Percentiles rank a stretch among this genome's conserved stretches.
Evolutionary conservation across 495 filamentous ascomycete genomes (phyloP).

Genomic region (Daldinia bambusicola): DNA sequence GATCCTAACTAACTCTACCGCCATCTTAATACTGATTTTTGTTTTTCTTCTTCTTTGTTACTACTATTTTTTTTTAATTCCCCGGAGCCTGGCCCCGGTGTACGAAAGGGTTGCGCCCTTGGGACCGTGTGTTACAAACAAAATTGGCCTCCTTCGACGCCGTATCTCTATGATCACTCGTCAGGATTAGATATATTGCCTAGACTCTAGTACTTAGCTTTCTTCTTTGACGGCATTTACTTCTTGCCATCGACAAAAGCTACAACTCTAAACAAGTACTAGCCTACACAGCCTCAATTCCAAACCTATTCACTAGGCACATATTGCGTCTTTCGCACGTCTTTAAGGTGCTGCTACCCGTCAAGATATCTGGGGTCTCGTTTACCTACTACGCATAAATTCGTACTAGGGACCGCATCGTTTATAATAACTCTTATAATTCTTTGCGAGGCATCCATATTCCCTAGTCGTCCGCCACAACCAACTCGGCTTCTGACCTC

Average conservation of each 20-base stretch:
- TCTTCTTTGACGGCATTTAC: conserved; percentile 12
- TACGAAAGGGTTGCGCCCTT: conserved; percentile 3
- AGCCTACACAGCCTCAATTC: conserved; percentile 27
- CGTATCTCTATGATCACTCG: not conserved
- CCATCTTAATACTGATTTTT: conserved; percentile 10
- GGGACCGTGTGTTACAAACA: conserved; percentile 23
- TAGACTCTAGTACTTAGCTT: conserved; percentile 5
- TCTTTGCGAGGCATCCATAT: conserved; percentile 40
- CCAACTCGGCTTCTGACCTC: conserved; percentile 1
- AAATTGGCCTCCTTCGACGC: conserved; percentile 5
- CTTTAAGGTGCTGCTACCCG: conserved; percentile 6
- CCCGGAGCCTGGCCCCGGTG: not conserved
- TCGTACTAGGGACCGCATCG: conserved; percentile 34
- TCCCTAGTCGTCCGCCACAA: conserved; percentile 1
- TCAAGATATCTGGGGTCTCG: conserved; percentile 27
- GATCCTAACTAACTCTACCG: conserved; percentile 21
- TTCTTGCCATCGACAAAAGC: conserved; percentile 15
- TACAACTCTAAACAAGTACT: conserved; percentile 26
- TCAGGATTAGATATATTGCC: conserved; percentile 5
- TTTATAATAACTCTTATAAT: conserved; percentile 35
- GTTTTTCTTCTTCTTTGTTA: conserved; percentile 8
- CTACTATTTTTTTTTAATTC: conserved; percentile 18
- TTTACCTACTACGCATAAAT: conserved; percentile 9
- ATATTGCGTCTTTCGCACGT: conserved; percentile 8
- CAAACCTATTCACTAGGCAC: conserved; percentile 6